Base-by-base conservation (phyloP, 768 basidiomycete species). In the Macrolepiota albuminosa region DNA sequence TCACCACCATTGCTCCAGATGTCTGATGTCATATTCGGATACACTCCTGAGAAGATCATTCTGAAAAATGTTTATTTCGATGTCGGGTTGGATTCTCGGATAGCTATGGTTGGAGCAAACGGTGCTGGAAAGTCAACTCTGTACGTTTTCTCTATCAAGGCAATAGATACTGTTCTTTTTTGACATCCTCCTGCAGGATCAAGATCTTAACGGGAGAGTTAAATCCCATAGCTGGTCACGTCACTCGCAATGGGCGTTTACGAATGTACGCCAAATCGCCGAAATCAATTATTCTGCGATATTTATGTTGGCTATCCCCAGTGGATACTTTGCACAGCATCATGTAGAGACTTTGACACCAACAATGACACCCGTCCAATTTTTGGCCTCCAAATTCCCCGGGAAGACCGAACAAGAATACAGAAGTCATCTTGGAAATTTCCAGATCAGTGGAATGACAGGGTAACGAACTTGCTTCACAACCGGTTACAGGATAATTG, bases 361-460 rank as follows among this genome's bases (percentile, higher is more conserved):
- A 1, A 80, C 80, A 4, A 83, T 97, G 84, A 88, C 86, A n/a
- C 92, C 96, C 0, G 97, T 98, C 10, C 89, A 92, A 67, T 98
- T 97, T 77, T 77, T 99, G 34, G 93, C 93, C 14, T 85, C 87
- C 26, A 91, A 84, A 68, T 98, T 91, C 79, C 97, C 97, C 1
- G 96, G 97, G 0, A 89, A 88, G 74, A 93, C 83, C 6, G 97
- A 98, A 73, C 96, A 98, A 72, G 97, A 98, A 71, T 98, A 98
- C 71, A 83, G 97, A 62, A 72, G 75, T n/a, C 97, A 98, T 75
- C 80, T 99, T 13, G 97, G 96, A 6, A 94, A 95, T 60, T 97
- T 98, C 78, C 95, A 97, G 67, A 96, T 98, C 67, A 97, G 92
- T 61, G 94, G 95, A 46, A 88, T 96, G 85, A 96, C 95, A 1